Evolutionary conservation across 2,329 filamentous ascomycete species (phyloP).

Genomic region (Incumbomyces lentus): DNA sequence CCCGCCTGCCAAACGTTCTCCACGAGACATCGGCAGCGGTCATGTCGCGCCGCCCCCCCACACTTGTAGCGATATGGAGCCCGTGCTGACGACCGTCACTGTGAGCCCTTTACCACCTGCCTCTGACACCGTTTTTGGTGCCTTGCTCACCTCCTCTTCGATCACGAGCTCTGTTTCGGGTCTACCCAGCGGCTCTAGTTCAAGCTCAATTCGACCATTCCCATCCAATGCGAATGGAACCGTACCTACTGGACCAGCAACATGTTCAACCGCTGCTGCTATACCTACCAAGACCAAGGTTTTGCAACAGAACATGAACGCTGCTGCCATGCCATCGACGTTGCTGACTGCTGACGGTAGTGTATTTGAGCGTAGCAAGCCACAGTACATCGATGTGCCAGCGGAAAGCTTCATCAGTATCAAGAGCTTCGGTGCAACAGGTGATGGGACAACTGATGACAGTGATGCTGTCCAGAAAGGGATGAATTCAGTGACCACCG

Average conservation of each 20-base stretch:
- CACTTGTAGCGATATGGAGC: conserved; percentile 6
- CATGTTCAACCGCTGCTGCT: conserved; percentile 13
- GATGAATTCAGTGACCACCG: conserved; percentile 55
- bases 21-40: conserved; percentile 10
- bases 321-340: conserved; percentile 52
- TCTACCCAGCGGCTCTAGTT: background rate
- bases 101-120: conserved; percentile 2
- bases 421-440: conserved; percentile 71
- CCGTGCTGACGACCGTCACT: conserved; percentile 4
- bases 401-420: conserved; percentile 69
- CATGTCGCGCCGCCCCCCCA: conserved; percentile 11
- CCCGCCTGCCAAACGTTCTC: conserved; percentile 9
- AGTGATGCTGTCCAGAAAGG: conserved; percentile 72
- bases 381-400: conserved; percentile 65
- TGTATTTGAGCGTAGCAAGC: conserved; percentile 76
- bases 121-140: background rate
- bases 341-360: conserved; percentile 57
- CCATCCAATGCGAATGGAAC: conserved; percentile 7
- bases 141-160: no score
- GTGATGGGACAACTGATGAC: conserved; percentile 80
- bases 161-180: background rate
- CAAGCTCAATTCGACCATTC: conserved; percentile 2
- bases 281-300: conserved; percentile 27
- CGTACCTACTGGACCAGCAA: conserved; percentile 7
- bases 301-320: conserved; percentile 49